Conservation (phyloP, 148 eudicot species). For the Silene uniflora region DNA sequence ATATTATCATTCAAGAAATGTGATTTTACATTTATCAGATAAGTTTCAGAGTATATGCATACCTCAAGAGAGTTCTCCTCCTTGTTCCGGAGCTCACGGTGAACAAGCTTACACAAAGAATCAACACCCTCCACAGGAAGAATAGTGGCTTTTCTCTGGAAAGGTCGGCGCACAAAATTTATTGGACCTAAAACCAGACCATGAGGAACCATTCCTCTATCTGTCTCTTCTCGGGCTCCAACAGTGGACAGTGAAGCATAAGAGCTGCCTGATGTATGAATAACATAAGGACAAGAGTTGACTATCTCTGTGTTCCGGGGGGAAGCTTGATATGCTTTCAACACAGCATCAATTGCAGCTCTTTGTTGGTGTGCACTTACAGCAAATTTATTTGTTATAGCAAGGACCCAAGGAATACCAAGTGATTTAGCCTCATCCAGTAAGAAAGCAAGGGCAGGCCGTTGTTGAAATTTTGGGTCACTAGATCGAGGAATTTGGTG, state of each 20-base stretch:
- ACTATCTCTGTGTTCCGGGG: constrained; percentile 66
- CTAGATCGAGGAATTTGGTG: constrained; percentile 72
- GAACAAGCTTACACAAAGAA: constrained; percentile 66
- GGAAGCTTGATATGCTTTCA: constrained; percentile 85
- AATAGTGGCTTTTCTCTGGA: constrained; percentile 69
- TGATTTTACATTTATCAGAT: background rate
- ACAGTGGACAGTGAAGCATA: constrained; percentile 44
- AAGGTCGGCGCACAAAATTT: constrained; percentile 68
- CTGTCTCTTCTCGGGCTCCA: constrained; percentile 33
- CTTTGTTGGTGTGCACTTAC: constrained; percentile 94
- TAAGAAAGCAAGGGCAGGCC: constrained; percentile 71
- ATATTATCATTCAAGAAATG: background rate
- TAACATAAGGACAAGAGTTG: constrained; percentile 83
- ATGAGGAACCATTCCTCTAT: constrained; percentile 41
- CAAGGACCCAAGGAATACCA: constrained; percentile 98
- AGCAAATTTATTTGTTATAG: constrained; percentile 84
- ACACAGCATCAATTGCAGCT: constrained; percentile 57
- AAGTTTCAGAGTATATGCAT: background rate
- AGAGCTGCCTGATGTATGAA: constrained; percentile 60
- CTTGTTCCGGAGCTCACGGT: constrained; percentile 55
- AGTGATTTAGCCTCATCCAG: constrained; percentile 90
- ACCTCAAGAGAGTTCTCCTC: constrained; percentile 91
- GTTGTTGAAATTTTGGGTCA: constrained; percentile 44
- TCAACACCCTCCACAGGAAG: constrained; percentile 91
- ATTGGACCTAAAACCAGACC: constrained; percentile 54